Conservation (phyloP, 768 basidiomycete species). For the Collybiopsis luxurians region DNA sequence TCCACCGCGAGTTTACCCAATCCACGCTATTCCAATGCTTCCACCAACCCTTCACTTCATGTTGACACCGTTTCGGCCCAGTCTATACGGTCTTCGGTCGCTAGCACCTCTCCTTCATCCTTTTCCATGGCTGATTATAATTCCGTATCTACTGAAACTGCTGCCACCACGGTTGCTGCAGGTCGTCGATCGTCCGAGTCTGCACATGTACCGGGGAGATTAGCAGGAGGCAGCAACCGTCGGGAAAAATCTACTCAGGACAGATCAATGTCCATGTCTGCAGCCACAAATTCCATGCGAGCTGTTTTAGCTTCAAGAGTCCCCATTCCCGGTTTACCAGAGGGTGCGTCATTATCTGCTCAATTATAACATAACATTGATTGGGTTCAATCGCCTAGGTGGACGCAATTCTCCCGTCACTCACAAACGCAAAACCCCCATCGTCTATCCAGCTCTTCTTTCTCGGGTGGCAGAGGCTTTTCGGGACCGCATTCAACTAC, state of each 20-base stretch:
- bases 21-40: conserved; percentile 37
- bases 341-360: conserved; percentile 21
- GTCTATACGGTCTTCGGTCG: conserved; percentile 40
- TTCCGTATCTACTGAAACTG: conserved; percentile 21
- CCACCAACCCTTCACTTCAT: conserved; percentile 49
- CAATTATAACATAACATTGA: conserved; percentile 15
- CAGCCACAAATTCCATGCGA: conserved; percentile 49
- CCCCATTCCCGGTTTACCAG: conserved; percentile 29
- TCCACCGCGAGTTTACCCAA: conserved; percentile 22
- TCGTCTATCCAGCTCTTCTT: conserved; percentile 93
- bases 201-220: conserved; percentile 49
- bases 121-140: conserved; percentile 31
- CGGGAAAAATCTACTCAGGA: conserved; percentile 64
- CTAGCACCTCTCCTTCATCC: conserved; percentile 42
- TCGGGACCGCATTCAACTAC: conserved; percentile 70
- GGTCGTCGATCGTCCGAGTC: conserved; percentile 73
- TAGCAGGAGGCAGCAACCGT: conserved; percentile 35
- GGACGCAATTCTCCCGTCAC: conserved; percentile 34
- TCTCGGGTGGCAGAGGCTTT: conserved; percentile 95
- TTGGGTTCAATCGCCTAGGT: not conserved
- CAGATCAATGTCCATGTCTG: conserved; percentile 76
- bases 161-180: conserved; percentile 29
- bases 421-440: conserved; percentile 54
- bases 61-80: conserved; percentile 50
- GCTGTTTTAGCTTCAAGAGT: conserved; percentile 40